Conservation (phyloP, 2,329 filamentous ascomycete genomes). For the Calycina marina region DNA sequence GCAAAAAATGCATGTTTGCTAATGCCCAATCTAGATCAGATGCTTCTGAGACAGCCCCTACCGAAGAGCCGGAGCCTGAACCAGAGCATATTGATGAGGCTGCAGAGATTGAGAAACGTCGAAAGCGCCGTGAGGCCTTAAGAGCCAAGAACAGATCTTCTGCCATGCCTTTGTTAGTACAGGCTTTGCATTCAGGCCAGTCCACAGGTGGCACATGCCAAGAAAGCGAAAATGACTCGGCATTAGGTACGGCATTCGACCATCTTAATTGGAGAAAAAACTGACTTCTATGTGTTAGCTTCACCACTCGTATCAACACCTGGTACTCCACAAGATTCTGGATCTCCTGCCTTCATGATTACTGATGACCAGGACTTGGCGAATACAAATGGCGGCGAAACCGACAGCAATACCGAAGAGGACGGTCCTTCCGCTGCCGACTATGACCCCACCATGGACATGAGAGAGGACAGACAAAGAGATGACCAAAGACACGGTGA, state of each 20-base stretch:
- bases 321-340: constrained; percentile 18
- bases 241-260: constrained; percentile 7
- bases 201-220: neutral
- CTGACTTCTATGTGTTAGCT: constrained; percentile 11
- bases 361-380: constrained; percentile 53
- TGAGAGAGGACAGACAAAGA: constrained; percentile 66
- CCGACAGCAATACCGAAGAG: constrained; percentile 29
- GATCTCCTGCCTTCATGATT: constrained; percentile 39
- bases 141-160: constrained; percentile 65
- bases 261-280: neutral
- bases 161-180: constrained; percentile 58
- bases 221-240: constrained; percentile 12
- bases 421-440: constrained; percentile 84
- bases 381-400: constrained; percentile 37
- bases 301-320: constrained; percentile 24
- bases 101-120: constrained; percentile 70
- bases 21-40: too few species aligned
- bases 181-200: constrained; percentile 30
- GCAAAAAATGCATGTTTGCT: neutral
- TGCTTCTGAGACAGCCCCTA: constrained; percentile 23
- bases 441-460: constrained; percentile 80
- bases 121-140: constrained; percentile 71
- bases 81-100: constrained; percentile 61
- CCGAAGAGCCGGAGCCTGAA: constrained; percentile 34
- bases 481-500: constrained; percentile 50